Conservation (phyloP, 139 green algal genomes). For the Chlamydomonas sp. region DNA sequence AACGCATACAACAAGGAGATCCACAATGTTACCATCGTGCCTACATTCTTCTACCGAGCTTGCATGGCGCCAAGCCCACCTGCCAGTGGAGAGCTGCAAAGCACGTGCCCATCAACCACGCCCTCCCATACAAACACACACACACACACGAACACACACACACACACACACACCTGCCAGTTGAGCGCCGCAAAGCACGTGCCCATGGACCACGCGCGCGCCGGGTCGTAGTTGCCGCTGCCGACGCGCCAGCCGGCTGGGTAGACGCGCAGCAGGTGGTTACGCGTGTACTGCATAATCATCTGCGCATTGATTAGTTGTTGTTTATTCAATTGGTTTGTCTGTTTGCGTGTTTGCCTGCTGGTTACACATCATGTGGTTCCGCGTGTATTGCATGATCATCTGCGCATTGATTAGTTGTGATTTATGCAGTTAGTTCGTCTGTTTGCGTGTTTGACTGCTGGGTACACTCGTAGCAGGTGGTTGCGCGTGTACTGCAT, state of each 20-base stretch:
- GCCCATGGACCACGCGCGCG: neutral
- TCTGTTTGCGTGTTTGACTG: no score
- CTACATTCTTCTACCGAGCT: neutral
- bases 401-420: no score
- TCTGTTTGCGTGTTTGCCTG: no score
- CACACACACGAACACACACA: no score
- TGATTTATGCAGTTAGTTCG: no score
- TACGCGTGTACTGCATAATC: neutral
- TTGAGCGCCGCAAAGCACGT: constrained; percentile 10
- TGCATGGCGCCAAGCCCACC: neutral
- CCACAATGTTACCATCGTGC: neutral
- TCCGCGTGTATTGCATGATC: neutral
- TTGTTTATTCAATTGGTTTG: no score
- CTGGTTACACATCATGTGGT: constrained; percentile 7
- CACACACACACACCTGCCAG: constrained; percentile 12
- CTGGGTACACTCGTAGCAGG: constrained; percentile 3
- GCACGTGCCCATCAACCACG: neutral
- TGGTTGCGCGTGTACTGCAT: constrained; percentile 4
- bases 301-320: no score
- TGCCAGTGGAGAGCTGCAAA: neutral
- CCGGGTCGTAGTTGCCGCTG: constrained; percentile 8
- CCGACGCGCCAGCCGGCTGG: constrained; percentile 6
- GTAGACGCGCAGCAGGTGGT: constrained; percentile 12
- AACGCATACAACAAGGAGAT: neutral
- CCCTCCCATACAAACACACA: no score